phyloP scores from a whole-genome alignment of 2,329 filamentous ascomycete species.

The Fusarium sp. region DNA sequence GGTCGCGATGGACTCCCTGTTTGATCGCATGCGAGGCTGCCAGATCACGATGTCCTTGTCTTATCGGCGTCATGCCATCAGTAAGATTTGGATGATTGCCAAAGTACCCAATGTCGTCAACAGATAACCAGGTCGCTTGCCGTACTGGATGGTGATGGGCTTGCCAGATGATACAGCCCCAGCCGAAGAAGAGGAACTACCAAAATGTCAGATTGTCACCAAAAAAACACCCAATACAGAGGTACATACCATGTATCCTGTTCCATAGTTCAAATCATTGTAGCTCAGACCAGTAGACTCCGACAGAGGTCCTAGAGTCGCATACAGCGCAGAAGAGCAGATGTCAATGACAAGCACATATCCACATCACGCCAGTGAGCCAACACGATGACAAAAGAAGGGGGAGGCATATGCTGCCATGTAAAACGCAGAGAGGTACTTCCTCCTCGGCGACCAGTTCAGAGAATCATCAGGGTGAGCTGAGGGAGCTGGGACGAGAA shows the following conservation, averaged over 20 bases:
- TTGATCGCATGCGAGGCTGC: not conserved
- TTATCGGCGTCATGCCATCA: not conserved
- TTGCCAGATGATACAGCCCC: not conserved
- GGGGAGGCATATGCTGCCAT: not conserved
- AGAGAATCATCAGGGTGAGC: not conserved
- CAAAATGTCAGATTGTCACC: not conserved
- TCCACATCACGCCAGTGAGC: not conserved
- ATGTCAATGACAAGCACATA: not conserved
- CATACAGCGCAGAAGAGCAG: not conserved
- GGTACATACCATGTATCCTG: not conserved
- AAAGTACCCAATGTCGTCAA: not conserved
- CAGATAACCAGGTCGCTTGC: fast-evolving
- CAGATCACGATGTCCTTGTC: not conserved
- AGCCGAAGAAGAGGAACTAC: not conserved
- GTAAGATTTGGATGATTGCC: fast-evolving
- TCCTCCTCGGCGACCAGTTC: not conserved
- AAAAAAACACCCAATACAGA: too few species aligned
- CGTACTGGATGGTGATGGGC: not conserved
- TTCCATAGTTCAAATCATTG: not conserved
- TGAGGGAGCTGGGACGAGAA: not conserved
- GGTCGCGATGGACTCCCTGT: not conserved
- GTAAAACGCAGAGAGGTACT: not conserved
- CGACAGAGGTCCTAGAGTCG: not conserved
- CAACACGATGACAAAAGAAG: not conserved
- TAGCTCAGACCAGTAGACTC: not conserved